Base-by-base conservation (phyloP, 331 rosid genomes). In the Pyrus hybrid region DNA sequence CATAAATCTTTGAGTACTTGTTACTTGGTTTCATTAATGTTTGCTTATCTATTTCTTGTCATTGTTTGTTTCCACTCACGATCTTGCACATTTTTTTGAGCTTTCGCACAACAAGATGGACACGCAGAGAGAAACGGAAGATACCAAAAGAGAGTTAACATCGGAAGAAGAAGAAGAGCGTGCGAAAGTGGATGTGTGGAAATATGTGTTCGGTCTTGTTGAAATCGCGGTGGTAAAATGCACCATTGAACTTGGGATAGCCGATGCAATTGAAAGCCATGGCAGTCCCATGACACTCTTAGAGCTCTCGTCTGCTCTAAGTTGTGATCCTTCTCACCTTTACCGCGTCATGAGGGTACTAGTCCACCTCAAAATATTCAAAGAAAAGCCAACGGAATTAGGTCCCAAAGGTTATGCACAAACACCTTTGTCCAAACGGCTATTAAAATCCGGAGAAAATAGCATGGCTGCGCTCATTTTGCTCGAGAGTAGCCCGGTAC, bases 161-260 rank as follows among this genome's bases (percentile, higher is more conserved):
- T 2, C 37, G n/a, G n/a, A n/a, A n/a, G n/a, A n/a, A n/a, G n/a
- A n/a, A n/a, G n/a, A n/a, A n/a, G n/a, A n/a, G n/a, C n/a, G n/a
- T n/a, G n/a, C n/a, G n/a, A n/a, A n/a, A n/a, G n/a, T n/a, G n/a
- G n/a, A n/a, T n/a, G n/a, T n/a, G n/a, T n/a, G n/a, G n/a, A n/a
- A n/a, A n/a, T n/a, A n/a, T n/a, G n/a, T n/a, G n/a, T n/a, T n/a
- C 30, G 98, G 98, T 16, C 89, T 84, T 64, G 83, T 73, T 0
- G 96, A 93, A 78, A 14, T 76, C 41, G 89, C 88, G 1, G 89
- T 82, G 1, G 78, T 93, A 21, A 88, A 87, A 77, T 89, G 96
- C 64, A 91, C 90, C 10, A 81, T 91, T 56, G 89, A 93, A 72
- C 93, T 93, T 2, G 88, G 87, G 57, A 85, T 93, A 63, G 84